Evolutionary conservation across 345 rosid species (phyloP), one percentile per base, ranked within the genome.

Genomic region (Bretschneidera sinensis): DNA sequence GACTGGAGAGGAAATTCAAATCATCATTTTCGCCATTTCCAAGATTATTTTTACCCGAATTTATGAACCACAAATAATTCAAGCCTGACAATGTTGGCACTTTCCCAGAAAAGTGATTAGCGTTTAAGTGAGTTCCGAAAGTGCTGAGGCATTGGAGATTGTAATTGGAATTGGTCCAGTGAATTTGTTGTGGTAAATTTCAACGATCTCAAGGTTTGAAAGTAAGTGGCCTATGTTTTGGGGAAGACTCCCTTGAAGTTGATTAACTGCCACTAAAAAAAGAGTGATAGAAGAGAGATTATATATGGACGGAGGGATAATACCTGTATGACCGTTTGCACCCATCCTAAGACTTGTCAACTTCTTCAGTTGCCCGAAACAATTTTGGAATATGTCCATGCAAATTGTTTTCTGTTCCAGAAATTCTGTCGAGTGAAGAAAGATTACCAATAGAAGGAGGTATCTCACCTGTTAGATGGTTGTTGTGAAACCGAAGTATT

Each of bases 371-470:
- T 39, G 15, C 11, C 45, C 45, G 10, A 39, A 39, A 22, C 16
- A 19, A 55, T n/a, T 7, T 0, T 10, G 22, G 51, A 64, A 10
- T 4, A 0, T 0, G 7, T 15, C 52, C 47, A 54, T 2, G 45
- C 9, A 39, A 11, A 39, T 55, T 56, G 45, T 16, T 19, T 31
- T 45, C 45, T 5, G 1, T n/a, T 9, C 52, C 52, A 6, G 1
- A 0, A 0, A 67, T 6, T 0, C 0, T 0, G 9, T 65, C 24
- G 4, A 71, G 55, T 9, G 61, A 71, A 1, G 84, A 57, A 0
- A 72, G 21, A 39, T 71, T 76, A 1, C 84, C 75, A 17, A 71
- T 6, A 17, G 55, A 58, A n/a, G 61, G 23, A 22, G 76, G 73
- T 21, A 79, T 28, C 1, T 49, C 50, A 52, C 78, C 81, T 0